Evolutionary conservation across 352 stramenopile genomes (phyloP).

Genomic region (Phytophthora palmivora): DNA sequence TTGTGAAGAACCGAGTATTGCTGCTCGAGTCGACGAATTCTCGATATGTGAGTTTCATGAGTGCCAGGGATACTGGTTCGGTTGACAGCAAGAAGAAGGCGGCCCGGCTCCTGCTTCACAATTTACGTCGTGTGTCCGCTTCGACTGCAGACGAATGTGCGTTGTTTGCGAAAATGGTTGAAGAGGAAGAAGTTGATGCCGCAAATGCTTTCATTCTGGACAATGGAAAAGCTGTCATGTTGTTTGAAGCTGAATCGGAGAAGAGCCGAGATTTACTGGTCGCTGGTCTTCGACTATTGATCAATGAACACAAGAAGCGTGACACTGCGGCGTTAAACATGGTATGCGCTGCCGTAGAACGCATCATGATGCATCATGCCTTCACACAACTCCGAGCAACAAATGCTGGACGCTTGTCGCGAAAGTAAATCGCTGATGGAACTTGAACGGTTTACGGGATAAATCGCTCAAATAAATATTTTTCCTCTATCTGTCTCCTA

Average conservation of each 20-base stretch:
- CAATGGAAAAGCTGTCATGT: conserved; percentile 66
- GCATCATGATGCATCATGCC: conserved; percentile 9
- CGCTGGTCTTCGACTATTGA: conserved; percentile 64
- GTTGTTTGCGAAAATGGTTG: conserved; percentile 35
- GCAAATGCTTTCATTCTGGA: conserved; percentile 52
- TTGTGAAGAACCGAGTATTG: conserved; percentile 57
- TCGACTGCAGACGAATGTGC: conserved; percentile 40
- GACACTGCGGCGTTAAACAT: conserved; percentile 48
- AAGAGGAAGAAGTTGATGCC: conserved; percentile 32
- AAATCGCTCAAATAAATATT: conserved; percentile 43
- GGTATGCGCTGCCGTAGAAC: conserved; percentile 32
- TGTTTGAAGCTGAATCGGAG: conserved; percentile 68
- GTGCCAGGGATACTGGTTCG: conserved; percentile 31
- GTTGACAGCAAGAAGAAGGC: conserved; percentile 55
- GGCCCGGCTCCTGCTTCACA: conserved; percentile 65
- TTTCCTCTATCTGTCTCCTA: conserved; percentile 36
- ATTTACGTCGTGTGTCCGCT: conserved; percentile 56
- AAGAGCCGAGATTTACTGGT: conserved; percentile 79
- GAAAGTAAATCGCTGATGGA: conserved; percentile 21
- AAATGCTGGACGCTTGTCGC: conserved; percentile 23
- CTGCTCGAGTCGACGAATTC: conserved; percentile 46
- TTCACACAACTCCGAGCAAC: conserved; percentile 24
- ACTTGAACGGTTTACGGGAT: conserved; percentile 19
- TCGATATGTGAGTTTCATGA: conserved; percentile 67
- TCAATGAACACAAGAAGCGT: conserved; percentile 63